Percentiles rank a stretch among this genome's conserved stretches.
Evolutionary conservation across 2,329 filamentous ascomycete genomes (phyloP).

Genomic region (Nemania sp.): DNA sequence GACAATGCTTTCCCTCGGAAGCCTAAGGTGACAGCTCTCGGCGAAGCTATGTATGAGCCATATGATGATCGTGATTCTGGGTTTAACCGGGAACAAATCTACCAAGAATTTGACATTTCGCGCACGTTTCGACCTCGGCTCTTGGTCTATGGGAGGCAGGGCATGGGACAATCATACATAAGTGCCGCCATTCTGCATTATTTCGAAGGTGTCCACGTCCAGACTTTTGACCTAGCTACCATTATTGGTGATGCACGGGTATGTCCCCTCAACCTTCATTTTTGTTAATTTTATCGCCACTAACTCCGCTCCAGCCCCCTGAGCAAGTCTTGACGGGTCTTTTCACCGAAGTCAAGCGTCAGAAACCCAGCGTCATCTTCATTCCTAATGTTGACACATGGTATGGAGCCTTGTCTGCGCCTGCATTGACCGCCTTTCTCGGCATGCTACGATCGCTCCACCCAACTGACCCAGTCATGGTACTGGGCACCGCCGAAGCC

Average conservation of each 20-base stretch:
- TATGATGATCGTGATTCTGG: slow-evolving; percentile 81
- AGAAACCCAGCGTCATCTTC: slow-evolving; percentile 95
- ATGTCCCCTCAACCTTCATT: slow-evolving; percentile 41
- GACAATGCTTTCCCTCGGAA: slow-evolving; percentile 80
- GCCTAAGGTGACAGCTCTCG: slow-evolving; percentile 84
- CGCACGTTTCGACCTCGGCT: slow-evolving; percentile 88
- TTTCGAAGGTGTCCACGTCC: slow-evolving; percentile 91
- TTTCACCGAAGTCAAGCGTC: slow-evolving; percentile 89
- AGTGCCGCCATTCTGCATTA: slow-evolving; percentile 84
- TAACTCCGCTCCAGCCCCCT: slow-evolving; percentile 56
- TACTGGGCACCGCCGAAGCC: slow-evolving; percentile 83
- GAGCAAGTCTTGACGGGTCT: slow-evolving; percentile 90
- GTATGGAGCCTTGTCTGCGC: slow-evolving; percentile 67
- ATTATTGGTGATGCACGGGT: slow-evolving; percentile 82
- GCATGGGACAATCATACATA: slow-evolving; percentile 94
- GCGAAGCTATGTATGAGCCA: slow-evolving; percentile 91
- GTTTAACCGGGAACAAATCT: slow-evolving; percentile 78
- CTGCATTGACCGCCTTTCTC: slow-evolving; percentile 79
- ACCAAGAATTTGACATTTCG: slow-evolving; percentile 81
- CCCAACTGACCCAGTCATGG: slow-evolving; percentile 86
- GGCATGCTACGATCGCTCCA: slow-evolving; percentile 80
- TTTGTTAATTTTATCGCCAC: slow-evolving; percentile 22
- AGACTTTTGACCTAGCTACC: slow-evolving; percentile 89
- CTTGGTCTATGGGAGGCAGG: slow-evolving; percentile 77
- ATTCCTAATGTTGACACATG: slow-evolving; percentile 89